A percentile compares a stretch with the other conserved stretches of the same genome.
These are phyloP conservation scores for Castanea mollissima DNA, from an alignment of 306 rosid species.

Conservation along the genomic window DNA sequence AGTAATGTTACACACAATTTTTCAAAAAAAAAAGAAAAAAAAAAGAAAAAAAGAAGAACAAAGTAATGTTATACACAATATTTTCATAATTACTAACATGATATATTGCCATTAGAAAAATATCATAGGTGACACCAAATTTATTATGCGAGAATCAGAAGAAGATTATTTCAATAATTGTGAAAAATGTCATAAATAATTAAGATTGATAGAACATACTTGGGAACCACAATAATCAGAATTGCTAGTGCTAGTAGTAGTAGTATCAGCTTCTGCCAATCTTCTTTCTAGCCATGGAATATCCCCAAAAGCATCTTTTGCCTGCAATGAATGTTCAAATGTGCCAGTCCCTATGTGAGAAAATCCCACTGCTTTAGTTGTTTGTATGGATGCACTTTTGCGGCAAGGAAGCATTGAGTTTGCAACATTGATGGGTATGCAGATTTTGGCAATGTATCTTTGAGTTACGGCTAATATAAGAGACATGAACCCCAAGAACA, in stretches of 20 bases:
- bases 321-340: not conserved
- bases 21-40: not conserved
- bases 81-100: no score
- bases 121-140: no score
- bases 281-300: constrained; percentile 14
- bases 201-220: constrained; percentile 10
- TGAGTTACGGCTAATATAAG: constrained; percentile 48
- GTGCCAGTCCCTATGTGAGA: not conserved
- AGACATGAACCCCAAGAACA: constrained; percentile 57
- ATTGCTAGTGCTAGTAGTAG: not conserved
- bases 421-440: constrained; percentile 40
- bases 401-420: constrained; percentile 58
- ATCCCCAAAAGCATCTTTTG: not conserved
- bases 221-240: constrained; percentile 36
- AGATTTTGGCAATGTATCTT: constrained; percentile 41
- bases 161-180: no score
- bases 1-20: no score
- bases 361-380: constrained; percentile 27
- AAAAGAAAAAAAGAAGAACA: no score
- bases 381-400: constrained; percentile 11
- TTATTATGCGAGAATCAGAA: no score
- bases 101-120: no score
- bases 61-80: no score
- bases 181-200: no score
- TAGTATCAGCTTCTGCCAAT: not conserved